phyloP scores from a whole-genome alignment of 1,284 basidiomycete genomes.

The Xanthoconium separans region DNA sequence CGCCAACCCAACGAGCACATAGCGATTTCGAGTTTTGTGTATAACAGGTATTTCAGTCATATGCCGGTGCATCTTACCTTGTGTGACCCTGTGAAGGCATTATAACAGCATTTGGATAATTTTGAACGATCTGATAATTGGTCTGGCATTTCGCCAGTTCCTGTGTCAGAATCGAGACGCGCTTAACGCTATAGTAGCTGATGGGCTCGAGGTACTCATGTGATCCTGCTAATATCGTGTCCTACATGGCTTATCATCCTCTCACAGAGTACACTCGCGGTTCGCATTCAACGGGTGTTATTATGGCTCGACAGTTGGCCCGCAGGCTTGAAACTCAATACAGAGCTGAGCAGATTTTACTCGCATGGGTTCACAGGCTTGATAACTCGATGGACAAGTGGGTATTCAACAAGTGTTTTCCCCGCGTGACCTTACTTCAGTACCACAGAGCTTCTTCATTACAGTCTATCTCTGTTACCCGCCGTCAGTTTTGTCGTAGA shows the following conservation, averaged over 20 bases:
- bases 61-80: neutral
- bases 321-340: conserved; percentile 94
- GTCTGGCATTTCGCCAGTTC: conserved; percentile 68
- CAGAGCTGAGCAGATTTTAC: conserved; percentile 85
- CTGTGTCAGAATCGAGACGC: conserved; percentile 58
- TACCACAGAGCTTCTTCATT: conserved; percentile 23
- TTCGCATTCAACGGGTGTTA: conserved; percentile 55
- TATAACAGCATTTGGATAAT: conserved; percentile 92
- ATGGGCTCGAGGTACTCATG: conserved; percentile 48
- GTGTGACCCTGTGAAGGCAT: conserved; percentile 53
- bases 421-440: conserved; percentile 7
- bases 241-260: neutral
- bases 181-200: conserved; percentile 41
- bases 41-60: conserved; percentile 52
- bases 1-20: conserved; percentile 17
- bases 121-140: conserved; percentile 86
- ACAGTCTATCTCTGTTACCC: conserved; percentile 24
- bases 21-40: conserved; percentile 39
- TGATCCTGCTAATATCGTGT: neutral
- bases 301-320: conserved; percentile 95
- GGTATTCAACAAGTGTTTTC: conserved; percentile 25
- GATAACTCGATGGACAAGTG: conserved; percentile 69
- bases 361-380: conserved; percentile 66
- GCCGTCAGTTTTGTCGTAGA: conserved; percentile 43
- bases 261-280: conserved; percentile 44